Conservation (phyloP, 805 yeast species). For the Nakazawaea wyomingensis region DNA sequence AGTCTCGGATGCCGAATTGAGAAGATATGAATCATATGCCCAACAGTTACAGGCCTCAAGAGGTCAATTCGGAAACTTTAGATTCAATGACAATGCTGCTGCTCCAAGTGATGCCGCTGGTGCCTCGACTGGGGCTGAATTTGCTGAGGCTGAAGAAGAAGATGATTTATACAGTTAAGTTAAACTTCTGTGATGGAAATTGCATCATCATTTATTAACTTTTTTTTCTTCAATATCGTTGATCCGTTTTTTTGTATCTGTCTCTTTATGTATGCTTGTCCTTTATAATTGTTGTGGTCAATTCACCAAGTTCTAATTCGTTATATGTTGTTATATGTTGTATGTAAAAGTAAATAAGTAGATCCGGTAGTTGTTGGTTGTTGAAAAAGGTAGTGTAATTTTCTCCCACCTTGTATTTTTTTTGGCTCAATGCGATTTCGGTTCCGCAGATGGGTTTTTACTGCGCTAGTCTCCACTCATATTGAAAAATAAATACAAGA, state of each 20-base stretch:
- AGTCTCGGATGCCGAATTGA: slow-evolving; percentile 93
- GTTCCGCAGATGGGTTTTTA: slow-evolving; percentile 6
- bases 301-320: too few relatives aligned
- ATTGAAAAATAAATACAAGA: neutral
- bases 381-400: too few relatives aligned
- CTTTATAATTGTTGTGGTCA: too few relatives aligned
- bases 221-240: too few relatives aligned
- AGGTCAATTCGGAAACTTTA: slow-evolving; percentile 89
- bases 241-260: slow-evolving; percentile 6
- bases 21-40: slow-evolving; percentile 98
- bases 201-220: neutral
- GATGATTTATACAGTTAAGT: slow-evolving; percentile 36
- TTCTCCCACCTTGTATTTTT: too few relatives aligned
- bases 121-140: slow-evolving; percentile 36
- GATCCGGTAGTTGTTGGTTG: too few relatives aligned
- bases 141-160: slow-evolving; percentile 45
- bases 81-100: slow-evolving; percentile 54
- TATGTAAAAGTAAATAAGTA: too few relatives aligned
- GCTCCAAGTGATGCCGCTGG: slow-evolving; percentile 27
- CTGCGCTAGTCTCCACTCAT: too few relatives aligned
- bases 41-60: slow-evolving; percentile 95
- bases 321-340: too few relatives aligned
- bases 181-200: slow-evolving; percentile 1
- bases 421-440: slow-evolving; percentile 10
- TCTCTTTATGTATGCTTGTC: neutral